Percentiles rank a stretch among this genome's conserved stretches.
Conservation (phyloP, 2,329 filamentous ascomycete genomes). For the Alternaria sp. region DNA sequence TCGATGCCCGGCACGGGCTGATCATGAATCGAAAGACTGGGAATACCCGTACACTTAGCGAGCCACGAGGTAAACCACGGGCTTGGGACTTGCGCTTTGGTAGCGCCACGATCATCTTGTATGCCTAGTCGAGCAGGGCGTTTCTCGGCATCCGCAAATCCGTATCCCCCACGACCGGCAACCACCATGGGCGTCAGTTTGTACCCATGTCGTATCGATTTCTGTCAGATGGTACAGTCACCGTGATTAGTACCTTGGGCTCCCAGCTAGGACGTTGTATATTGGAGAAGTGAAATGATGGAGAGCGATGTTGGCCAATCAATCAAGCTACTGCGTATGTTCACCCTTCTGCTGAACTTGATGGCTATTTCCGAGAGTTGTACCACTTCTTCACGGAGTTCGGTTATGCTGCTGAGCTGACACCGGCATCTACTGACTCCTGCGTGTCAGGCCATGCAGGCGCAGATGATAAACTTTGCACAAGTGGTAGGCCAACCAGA, state of each 20-base stretch:
- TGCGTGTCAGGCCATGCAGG: conserved; percentile 1
- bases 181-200: background rate
- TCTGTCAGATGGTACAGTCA: background rate
- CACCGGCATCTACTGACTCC: background rate
- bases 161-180: background rate
- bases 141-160: background rate
- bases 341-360: background rate
- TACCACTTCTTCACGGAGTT: background rate
- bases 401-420: background rate
- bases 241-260: background rate
- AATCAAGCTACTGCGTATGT: background rate
- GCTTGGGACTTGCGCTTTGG: background rate
- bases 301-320: background rate
- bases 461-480: background rate
- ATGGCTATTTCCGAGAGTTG: background rate
- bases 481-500: background rate
- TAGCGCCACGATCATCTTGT: background rate
- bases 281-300: background rate
- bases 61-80: background rate
- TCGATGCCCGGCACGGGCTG: background rate
- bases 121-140: background rate
- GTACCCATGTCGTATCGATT: background rate
- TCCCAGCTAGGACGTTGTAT: background rate
- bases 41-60: background rate
- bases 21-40: background rate